These are phyloP conservation scores for Lentinula detonsa DNA, from an alignment of 768 basidiomycete species.

Conservation along the genomic window DNA sequence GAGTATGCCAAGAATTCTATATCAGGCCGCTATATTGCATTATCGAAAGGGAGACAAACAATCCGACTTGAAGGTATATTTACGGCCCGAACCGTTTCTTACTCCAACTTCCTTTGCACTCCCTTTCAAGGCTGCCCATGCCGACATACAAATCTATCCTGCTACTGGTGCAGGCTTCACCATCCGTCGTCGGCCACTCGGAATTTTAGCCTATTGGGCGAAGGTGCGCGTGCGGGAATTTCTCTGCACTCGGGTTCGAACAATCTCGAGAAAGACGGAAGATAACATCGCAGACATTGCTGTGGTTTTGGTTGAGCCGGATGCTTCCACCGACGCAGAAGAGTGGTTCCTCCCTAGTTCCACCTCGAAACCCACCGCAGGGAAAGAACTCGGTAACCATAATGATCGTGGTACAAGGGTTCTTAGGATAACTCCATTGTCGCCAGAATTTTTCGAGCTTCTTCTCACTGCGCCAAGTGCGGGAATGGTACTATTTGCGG, in stretches of 20 bases:
- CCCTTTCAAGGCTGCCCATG: background rate
- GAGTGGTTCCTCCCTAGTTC: constrained; percentile 16
- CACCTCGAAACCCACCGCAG: background rate
- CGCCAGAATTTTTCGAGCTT: constrained; percentile 41
- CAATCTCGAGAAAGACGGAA: background rate
- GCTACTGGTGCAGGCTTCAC: background rate
- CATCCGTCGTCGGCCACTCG: background rate
- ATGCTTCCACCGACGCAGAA: constrained; percentile 17
- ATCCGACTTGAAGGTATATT: constrained; percentile 41
- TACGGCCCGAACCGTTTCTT: constrained; percentile 50
- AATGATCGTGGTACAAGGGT: constrained; percentile 8
- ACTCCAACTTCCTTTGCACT: background rate
- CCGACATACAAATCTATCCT: background rate
- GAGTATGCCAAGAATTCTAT: constrained; percentile 55
- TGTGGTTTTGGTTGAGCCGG: constrained; percentile 21
- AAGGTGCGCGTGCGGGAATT: background rate
- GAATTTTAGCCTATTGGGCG: background rate
- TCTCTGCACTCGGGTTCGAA: background rate
- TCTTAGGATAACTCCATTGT: constrained; percentile 38
- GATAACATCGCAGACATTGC: background rate
- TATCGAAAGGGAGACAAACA: constrained; percentile 21
- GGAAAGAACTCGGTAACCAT: background rate
- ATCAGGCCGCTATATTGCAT: constrained; percentile 55
- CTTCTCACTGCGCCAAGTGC: constrained; percentile 30
- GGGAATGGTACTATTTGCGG: background rate